Base-by-base conservation (phyloP, 2,329 filamentous ascomycete species). In the Botryotinia convoluta region DNA sequence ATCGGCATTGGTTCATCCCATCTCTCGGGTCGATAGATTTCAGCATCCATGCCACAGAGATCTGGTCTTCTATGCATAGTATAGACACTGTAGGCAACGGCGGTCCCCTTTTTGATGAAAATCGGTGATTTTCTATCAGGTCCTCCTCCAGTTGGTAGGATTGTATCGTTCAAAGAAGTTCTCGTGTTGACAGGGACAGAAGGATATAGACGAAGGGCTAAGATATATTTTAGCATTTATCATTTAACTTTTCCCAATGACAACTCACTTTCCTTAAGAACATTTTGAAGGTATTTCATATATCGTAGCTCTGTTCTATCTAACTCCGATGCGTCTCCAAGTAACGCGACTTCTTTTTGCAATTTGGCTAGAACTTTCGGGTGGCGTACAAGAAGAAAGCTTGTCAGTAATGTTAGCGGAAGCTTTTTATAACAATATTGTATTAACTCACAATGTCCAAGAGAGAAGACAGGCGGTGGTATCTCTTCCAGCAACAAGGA, bases 181-280 rank as follows among this genome's bases (percentile, higher is more conserved):
- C 87, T 85, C 16, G 81, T 80, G 79, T 89, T 89, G 57, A 83
- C 76, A 4, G 87, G 86, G 26, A 88, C 65, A 22, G 45, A 26
- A n/a, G 72, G 51, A 54, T 73, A 73, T 10, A 73, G 51, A 14
- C 72, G 54, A 14, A 48, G 54, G 26, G 57, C 72, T 73, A 29
- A 18, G 29, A 54, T 4, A 14, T 65, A 12, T 65, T 29, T 18
- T 45, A 39, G 42, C 8, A 48, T 37, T 65, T 12, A 35, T 12
- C n/a, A 9, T 64, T 29, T 35, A 22, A 35, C 5, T 12, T 35
- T 35, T 48, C 4, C 18, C 29, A 32, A 48, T 10, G 29, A 29
- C 9, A 29, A 65, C 45, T 54, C 12, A 69, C 65, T 57, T 69
- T 69, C 65, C 9, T 76, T 75, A 2, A 75, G 45, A 26, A 63